Evolutionary conservation across 768 basidiomycete species (phyloP).

Genomic region (Jaapia argillacea): DNA sequence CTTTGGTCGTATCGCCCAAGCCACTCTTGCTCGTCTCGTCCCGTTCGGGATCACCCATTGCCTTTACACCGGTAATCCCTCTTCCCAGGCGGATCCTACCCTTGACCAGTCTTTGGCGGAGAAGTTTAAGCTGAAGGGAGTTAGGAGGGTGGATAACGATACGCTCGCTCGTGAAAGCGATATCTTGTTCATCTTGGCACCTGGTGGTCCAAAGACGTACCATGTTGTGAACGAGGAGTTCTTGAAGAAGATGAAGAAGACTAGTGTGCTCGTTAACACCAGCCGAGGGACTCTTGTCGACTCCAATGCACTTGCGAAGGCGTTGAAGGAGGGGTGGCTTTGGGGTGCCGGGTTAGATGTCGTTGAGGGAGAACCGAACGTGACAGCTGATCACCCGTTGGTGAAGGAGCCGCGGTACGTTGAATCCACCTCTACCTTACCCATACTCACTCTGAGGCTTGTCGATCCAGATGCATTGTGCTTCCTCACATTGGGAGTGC

Average conservation of each 20-base stretch:
- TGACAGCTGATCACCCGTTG: slow-evolving; percentile 66
- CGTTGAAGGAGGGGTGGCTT: slow-evolving; percentile 68
- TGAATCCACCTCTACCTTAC: background rate
- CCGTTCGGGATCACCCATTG: slow-evolving; percentile 75
- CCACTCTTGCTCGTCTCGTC: slow-evolving; percentile 66
- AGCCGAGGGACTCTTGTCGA: slow-evolving; percentile 84
- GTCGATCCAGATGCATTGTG: slow-evolving; percentile 50
- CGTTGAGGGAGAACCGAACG: slow-evolving; percentile 82
- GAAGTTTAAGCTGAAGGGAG: slow-evolving; percentile 19
- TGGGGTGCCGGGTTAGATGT: slow-evolving; percentile 94
- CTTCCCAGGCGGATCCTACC: slow-evolving; percentile 30
- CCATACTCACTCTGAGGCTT: background rate
- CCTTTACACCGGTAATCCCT: slow-evolving; percentile 55
- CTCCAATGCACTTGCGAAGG: slow-evolving; percentile 77
- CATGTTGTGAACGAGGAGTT: slow-evolving; percentile 68
- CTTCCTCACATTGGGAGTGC: slow-evolving; percentile 91
- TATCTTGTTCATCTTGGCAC: slow-evolving; percentile 75
- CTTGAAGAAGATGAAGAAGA: slow-evolving; percentile 76
- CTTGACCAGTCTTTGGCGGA: slow-evolving; percentile 26
- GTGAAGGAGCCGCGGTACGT: slow-evolving; percentile 65
- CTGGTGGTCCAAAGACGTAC: slow-evolving; percentile 59
- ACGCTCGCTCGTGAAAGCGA: slow-evolving; percentile 74
- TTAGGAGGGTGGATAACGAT: slow-evolving; percentile 47
- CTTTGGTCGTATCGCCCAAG: slow-evolving; percentile 90
- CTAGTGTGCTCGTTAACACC: slow-evolving; percentile 76